Percentiles rank a stretch among this genome's conserved stretches.
These are phyloP conservation scores for Amphirosellinia nigrospora DNA, from an alignment of 495 filamentous ascomycete genomes.

Conservation along the genomic window DNA sequence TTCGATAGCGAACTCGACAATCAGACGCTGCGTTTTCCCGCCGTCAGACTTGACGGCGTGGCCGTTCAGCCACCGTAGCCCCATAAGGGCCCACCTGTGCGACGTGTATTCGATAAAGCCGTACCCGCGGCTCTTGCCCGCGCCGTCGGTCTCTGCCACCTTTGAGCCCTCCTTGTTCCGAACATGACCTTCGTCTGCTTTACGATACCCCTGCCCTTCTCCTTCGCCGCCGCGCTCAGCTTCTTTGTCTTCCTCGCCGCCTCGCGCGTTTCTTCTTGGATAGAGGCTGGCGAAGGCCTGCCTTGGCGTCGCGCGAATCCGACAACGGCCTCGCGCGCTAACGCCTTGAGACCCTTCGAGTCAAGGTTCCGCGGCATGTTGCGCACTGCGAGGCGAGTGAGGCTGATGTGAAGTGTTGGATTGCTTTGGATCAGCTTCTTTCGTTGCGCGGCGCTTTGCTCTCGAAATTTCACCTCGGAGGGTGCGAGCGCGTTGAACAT, in stretches of 20 bases:
- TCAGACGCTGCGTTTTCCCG: constrained; percentile 66
- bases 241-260: constrained; percentile 76
- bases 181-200: constrained; percentile 94
- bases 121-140: constrained; percentile 86
- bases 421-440: constrained; percentile 89
- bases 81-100: constrained; percentile 95
- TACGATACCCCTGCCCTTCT: constrained; percentile 90
- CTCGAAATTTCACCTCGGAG: constrained; percentile 83
- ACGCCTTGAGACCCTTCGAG: constrained; percentile 87
- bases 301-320: constrained; percentile 93
- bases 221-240: constrained; percentile 79
- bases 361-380: constrained; percentile 86
- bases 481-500: constrained; percentile 77
- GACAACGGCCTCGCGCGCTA: constrained; percentile 88
- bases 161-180: constrained; percentile 80
- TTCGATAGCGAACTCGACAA: constrained; percentile 98
- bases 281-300: constrained; percentile 69
- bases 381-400: constrained; percentile 91
- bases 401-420: constrained; percentile 83
- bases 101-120: constrained; percentile 97
- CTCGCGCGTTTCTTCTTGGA: constrained; percentile 85
- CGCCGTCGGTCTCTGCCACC: constrained; percentile 68
- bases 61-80: constrained; percentile 89
- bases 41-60: constrained; percentile 62
- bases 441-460: constrained; percentile 85